Conservation (phyloP, 2,329 filamentous ascomycete species). For the Claviceps sorghi region DNA sequence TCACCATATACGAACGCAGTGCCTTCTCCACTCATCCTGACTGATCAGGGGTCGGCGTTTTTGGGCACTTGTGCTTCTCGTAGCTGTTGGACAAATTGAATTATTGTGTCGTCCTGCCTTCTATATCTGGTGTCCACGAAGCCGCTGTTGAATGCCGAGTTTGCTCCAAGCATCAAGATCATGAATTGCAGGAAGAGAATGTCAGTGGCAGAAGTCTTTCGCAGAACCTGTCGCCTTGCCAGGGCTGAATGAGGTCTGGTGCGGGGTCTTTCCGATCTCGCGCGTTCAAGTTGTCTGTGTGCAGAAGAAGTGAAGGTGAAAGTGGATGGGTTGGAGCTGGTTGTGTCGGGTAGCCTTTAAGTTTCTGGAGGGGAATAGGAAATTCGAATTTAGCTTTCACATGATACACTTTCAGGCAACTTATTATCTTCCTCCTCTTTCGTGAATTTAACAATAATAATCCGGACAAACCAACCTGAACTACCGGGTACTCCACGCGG, state of each 20-base stretch:
- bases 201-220: too few species aligned
- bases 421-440: too few species aligned
- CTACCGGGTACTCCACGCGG: not conserved
- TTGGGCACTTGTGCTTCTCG: not conserved
- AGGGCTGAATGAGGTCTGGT: not conserved
- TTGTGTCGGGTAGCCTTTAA: not conserved
- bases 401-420: too few species aligned
- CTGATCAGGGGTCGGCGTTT: not conserved
- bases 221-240: too few species aligned
- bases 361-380: too few species aligned
- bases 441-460: not conserved
- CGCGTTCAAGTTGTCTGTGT: too few species aligned
- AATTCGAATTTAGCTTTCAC: too few species aligned
- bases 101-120: not conserved
- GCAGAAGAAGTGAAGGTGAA: too few species aligned
- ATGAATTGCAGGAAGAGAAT: not conserved
- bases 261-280: too few species aligned
- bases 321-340: not conserved
- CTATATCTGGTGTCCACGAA: not conserved
- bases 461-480: not conserved
- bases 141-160: not conserved
- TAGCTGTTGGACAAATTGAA: too few species aligned
- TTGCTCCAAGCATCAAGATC: not conserved
- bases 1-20: constrained; percentile 45
- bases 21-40: constrained; percentile 26